Conservation (phyloP, 495 filamentous ascomycete genomes). For the Emericellopsis terricola region DNA sequence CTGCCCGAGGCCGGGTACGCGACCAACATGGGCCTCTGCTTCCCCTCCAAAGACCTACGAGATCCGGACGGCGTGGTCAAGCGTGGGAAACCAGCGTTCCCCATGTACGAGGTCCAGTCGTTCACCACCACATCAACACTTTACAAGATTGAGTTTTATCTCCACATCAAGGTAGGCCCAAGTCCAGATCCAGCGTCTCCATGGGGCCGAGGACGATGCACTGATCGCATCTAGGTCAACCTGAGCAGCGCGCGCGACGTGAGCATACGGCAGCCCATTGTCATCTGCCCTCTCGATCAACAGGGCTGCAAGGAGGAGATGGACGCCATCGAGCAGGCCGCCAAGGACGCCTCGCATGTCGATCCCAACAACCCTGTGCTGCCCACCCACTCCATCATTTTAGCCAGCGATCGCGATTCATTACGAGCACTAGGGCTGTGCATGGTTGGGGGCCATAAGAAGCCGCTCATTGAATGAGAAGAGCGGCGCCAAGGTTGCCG, state of each 20-base stretch:
- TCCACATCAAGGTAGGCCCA: slow-evolving; percentile 73
- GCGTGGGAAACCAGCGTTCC: slow-evolving; percentile 70
- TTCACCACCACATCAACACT: slow-evolving; percentile 89
- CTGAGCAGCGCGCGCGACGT: slow-evolving; percentile 87
- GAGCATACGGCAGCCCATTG: slow-evolving; percentile 75
- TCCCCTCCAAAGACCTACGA: slow-evolving; percentile 76
- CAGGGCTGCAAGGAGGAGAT: slow-evolving; percentile 95
- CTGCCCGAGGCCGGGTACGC: slow-evolving; percentile 77
- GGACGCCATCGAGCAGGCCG: slow-evolving; percentile 90
- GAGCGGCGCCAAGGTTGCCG: neutral
- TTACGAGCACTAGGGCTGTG: slow-evolving; percentile 65
- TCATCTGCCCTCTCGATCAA: slow-evolving; percentile 90
- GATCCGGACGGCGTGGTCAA: slow-evolving; percentile 81
- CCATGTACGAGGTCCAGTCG: slow-evolving; percentile 68
- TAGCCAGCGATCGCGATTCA: slow-evolving; percentile 56
- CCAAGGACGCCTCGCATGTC: slow-evolving; percentile 75
- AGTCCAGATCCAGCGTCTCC: too few relatives aligned
- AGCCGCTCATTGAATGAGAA: slow-evolving; percentile 81
- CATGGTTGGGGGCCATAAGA: slow-evolving; percentile 70
- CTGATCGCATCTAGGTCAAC: slow-evolving; percentile 72
- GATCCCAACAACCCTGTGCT: slow-evolving; percentile 79
- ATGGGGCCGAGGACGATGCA: too few relatives aligned
- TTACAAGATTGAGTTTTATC: slow-evolving; percentile 96
- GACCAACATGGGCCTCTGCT: slow-evolving; percentile 78
- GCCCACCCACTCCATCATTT: slow-evolving; percentile 64